Evolutionary conservation across 768 basidiomycete genomes (phyloP), one percentile per base, ranked within the genome.

Genomic region (Boletus pseudo-olivaceus): DNA sequence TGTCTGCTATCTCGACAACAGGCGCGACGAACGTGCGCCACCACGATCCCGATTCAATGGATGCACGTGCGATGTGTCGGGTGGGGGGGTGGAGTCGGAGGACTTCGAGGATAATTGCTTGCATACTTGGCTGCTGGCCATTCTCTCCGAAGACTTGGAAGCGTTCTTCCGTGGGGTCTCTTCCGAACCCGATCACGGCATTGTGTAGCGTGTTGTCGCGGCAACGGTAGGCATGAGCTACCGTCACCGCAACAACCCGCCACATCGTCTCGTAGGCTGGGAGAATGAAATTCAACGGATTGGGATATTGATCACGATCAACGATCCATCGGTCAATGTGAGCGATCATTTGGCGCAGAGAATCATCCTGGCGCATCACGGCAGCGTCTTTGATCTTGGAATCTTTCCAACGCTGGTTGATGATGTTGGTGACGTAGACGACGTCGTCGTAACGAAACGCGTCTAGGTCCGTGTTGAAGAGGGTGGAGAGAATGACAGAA

Each of bases 181-280:
- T 49, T 27, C 56, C 67, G 29, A 67, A 64, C 10, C 19, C 20
- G 3, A 57, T 38, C 12, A 81, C 73, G 0, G 60, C 62, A 0
- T 63, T 34, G 2, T 50, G 63, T 12, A 62, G 49, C 4, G 67
- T 60, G 14, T 58, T 54, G 20, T 61, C 53, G 34, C 70, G 56
- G 43, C 60, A 50, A 26, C 68, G 60, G 51, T 71, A 62, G 49
- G 56, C 23, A 17, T 61, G 46, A 1, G 70, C 72, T 53, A 76
- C 65, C 0, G 78, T 76, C 1, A 81, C 63, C 0, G 82, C 83
- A 26, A 84, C 78, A 26, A 87, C 78, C 0, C 83, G 75, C 84
- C 85, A 86, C 54, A 84, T 69, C 0, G 83, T 84, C 57, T 86
- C 85, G 68, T 78, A 87, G 0, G 82, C 69, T 0, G 85, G 85